Conservation (phyloP, 768 basidiomycete genomes). For the Leccinum uliginosum region DNA sequence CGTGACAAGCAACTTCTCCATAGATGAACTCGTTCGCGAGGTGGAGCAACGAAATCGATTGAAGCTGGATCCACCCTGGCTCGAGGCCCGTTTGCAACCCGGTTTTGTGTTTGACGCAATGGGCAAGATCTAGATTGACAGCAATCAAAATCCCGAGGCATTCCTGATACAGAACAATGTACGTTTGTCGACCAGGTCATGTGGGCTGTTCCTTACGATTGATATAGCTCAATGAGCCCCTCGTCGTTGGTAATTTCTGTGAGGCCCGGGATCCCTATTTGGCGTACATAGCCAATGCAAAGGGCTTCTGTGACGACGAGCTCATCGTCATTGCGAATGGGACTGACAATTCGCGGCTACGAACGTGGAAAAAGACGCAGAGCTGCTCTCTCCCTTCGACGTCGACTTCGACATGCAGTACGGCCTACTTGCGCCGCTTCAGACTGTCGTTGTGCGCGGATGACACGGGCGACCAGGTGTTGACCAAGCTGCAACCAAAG, state of each 20-base stretch:
- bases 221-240: constrained; percentile 84
- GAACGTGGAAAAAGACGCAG: constrained; percentile 14
- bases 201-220: constrained; percentile 8
- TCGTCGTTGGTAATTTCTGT: constrained; percentile 98
- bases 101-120: constrained; percentile 95
- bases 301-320: constrained; percentile 98
- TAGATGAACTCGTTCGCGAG: constrained; percentile 97
- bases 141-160: constrained; percentile 95
- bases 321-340: constrained; percentile 96
- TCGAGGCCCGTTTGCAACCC: constrained; percentile 86
- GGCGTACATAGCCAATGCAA: constrained; percentile 98
- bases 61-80: constrained; percentile 96
- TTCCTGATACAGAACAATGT: constrained; percentile 99
- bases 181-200: constrained; percentile 26
- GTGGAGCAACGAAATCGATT: constrained; percentile 95
- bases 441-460: constrained; percentile 86
- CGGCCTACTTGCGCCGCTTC: constrained; percentile 71
- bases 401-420: constrained; percentile 73
- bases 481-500: constrained; percentile 82
- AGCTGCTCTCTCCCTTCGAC: constrained; percentile 31
- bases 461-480: constrained; percentile 85
- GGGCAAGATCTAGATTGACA: constrained; percentile 98
- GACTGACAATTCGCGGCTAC: constrained; percentile 27
- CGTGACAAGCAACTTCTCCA: constrained; percentile 94
- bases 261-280: constrained; percentile 97